A percentile compares a stretch with the other conserved stretches of the same genome.
phyloP scores from a whole-genome alignment of 495 filamentous ascomycete genomes.

The Hyaloscypha hepaticicola region DNA sequence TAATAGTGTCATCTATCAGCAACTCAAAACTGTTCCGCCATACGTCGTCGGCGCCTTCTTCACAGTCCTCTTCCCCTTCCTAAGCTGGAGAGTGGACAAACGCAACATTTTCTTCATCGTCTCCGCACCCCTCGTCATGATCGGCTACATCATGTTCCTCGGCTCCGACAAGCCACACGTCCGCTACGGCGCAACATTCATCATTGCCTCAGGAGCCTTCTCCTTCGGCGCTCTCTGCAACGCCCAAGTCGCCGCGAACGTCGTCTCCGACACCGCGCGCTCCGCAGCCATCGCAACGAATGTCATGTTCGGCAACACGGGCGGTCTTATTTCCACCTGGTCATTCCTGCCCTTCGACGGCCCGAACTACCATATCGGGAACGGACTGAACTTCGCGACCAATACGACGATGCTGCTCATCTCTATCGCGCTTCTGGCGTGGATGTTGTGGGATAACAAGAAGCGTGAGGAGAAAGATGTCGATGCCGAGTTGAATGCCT shows the following conservation, averaged over 20 bases:
- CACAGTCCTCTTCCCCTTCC: slow-evolving; percentile 57
- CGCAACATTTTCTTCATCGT: slow-evolving; percentile 64
- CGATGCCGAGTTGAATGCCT: slow-evolving; percentile 53
- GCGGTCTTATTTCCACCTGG: slow-evolving; percentile 71
- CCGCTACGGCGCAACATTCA: slow-evolving; percentile 71
- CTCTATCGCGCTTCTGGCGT: slow-evolving; percentile 46
- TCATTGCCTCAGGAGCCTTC: slow-evolving; percentile 67
- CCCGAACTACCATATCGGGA: slow-evolving; percentile 70
- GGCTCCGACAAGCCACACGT: slow-evolving; percentile 49
- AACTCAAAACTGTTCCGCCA: slow-evolving; percentile 69
- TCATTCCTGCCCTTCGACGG: slow-evolving; percentile 62
- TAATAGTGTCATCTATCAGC: slow-evolving; percentile 53
- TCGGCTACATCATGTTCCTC: slow-evolving; percentile 73
- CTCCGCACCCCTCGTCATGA: slow-evolving; percentile 56
- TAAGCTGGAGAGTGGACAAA: slow-evolving; percentile 58
- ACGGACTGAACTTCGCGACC: slow-evolving; percentile 70
- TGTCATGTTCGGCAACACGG: slow-evolving; percentile 73
- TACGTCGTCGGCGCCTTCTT: slow-evolving; percentile 70
- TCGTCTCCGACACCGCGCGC: slow-evolving; percentile 67
- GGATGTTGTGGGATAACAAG: slow-evolving; percentile 66
- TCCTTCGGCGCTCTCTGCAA: slow-evolving; percentile 64
- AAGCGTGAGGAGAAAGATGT: slow-evolving; percentile 53
- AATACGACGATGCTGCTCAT: slow-evolving; percentile 51
- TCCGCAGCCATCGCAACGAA: slow-evolving; percentile 62
- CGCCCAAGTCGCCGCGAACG: slow-evolving; percentile 66